A percentile compares a stretch with the other conserved stretches of the same genome.
Conservation (phyloP, 1,284 basidiomycete genomes). For the Stygiomarasmius scandens region DNA sequence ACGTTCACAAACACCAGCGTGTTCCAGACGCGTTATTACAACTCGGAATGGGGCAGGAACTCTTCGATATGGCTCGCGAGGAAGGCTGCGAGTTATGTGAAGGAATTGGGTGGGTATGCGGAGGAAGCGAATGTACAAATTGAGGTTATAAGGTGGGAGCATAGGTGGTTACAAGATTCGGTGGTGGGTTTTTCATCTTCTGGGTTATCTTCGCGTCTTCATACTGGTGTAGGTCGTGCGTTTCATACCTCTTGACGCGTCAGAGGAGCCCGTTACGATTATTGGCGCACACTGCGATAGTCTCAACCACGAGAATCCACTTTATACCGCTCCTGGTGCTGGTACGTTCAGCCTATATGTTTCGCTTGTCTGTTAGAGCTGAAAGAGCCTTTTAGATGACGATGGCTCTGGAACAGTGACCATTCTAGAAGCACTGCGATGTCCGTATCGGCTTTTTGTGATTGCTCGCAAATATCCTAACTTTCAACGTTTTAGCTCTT, state of each 20-base stretch:
- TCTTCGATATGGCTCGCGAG: conserved; percentile 21
- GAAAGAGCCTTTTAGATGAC: conserved; percentile 35
- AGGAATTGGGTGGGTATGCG: conserved; percentile 9
- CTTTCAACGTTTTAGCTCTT: conserved; percentile 7
- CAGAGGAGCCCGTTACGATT: conserved; percentile 39
- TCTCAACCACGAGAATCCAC: conserved; percentile 18
- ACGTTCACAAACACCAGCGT: neutral
- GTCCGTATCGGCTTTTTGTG: neutral
- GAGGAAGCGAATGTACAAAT: conserved; percentile 13
- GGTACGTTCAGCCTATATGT: neutral
- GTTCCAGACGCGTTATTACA: conserved; percentile 51
- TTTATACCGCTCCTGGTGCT: conserved; percentile 16
- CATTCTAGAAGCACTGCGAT: conserved; percentile 51
- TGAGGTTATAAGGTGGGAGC: conserved; percentile 13
- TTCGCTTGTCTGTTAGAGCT: conserved; percentile 11
- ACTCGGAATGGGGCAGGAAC: conserved; percentile 44
- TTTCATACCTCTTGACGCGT: conserved; percentile 12
- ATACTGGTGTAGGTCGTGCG: conserved; percentile 16
- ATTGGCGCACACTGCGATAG: conserved; percentile 48
- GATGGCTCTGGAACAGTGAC: conserved; percentile 40
- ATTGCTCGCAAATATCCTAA: neutral
- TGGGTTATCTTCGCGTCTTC: neutral
- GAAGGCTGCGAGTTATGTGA: conserved; percentile 15
- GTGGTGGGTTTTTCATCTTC: conserved; percentile 11
- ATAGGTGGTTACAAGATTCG: conserved; percentile 19